Evolutionary conservation across 768 basidiomycete species (phyloP), one percentile per base, ranked within the genome.

Genomic region (Cantharellus anzutake): DNA sequence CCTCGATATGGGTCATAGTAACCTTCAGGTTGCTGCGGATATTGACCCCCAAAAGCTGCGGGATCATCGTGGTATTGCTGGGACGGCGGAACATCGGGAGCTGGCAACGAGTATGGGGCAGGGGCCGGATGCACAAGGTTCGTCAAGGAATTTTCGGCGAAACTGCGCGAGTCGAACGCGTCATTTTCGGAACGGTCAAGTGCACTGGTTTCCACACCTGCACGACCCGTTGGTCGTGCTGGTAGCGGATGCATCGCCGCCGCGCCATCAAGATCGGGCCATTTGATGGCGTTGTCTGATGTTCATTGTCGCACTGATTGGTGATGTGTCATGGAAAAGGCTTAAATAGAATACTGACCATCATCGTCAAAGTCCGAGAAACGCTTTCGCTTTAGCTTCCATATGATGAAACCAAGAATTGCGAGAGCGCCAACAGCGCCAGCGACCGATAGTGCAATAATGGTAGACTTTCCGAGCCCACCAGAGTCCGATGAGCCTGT

Each of bases 341-440:
- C 16, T 39, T 29, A 34, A 58, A 56, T 50, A 16, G 20, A 41
- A 55, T n/a, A 5, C 51, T 51, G 81, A 16, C 59, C 62, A 71
- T 86, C 84, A 52, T 65, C 67, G 66, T 89, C 84, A 66, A 85
- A 86, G 65, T 83, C 79, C 35, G 73, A 63, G 67, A 82, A 80
- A 60, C 83, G 82, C 68, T 89, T 91, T 66, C 83, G 76, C 2
- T 84, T 85, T 67, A 88, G 79, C 70, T 91, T 91, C 88, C 89
- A 91, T 42, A 86, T 72, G 63, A 88, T 78, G 73, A 91, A 91
- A 14, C 73, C 80, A 57, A 82, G 70, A 58, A 91, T 75, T 5
- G 78, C 83, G 64, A 91, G 70, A 20, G 82, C 69, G 34, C 86
- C 83, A 59, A 89, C 73, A 59, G 86, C 88, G 50, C 85, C 88